A percentile compares a stretch with the other conserved stretches of the same genome.
phyloP scores from a whole-genome alignment of 306 rosid species.

The Biancaea sappan region DNA sequence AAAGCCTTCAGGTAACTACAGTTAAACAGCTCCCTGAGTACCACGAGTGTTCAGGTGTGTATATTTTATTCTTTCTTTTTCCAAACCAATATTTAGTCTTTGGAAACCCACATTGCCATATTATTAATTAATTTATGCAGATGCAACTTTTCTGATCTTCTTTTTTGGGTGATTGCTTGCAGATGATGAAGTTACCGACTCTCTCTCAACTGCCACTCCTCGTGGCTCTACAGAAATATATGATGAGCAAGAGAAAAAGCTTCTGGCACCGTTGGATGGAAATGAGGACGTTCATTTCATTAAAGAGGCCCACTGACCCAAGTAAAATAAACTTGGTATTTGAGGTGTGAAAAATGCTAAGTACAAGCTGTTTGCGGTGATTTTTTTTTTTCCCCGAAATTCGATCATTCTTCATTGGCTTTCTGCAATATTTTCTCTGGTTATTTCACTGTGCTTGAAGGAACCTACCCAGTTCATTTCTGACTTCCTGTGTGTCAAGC shows the following conservation, averaged over 20 bases:
- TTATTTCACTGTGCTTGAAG: conserved; percentile 17
- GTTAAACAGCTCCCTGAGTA: conserved; percentile 83
- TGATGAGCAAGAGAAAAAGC: conserved; percentile 62
- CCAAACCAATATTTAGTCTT: not conserved
- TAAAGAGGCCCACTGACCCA: conserved; percentile 45
- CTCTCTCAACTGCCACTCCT: conserved; percentile 52
- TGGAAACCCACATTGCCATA: conserved; percentile 11
- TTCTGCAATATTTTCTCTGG: not conserved
- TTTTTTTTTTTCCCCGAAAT: not conserved
- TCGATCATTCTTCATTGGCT: not conserved
- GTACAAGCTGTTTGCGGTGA: not conserved
- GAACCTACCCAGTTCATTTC: not conserved
- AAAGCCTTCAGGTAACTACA: conserved; percentile 74
- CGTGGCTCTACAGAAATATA: conserved; percentile 43
- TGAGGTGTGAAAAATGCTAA: conserved; percentile 9
- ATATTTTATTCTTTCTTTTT: not conserved
- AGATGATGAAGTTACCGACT: conserved; percentile 69
- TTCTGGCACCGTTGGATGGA: conserved; percentile 53
- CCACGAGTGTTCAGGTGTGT: conserved; percentile 70
- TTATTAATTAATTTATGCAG: not conserved
- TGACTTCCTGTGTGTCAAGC: not conserved
- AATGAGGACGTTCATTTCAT: conserved; percentile 56
- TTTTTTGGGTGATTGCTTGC: conserved; percentile 27
- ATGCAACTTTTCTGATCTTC: not conserved
- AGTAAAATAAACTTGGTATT: not conserved